These are phyloP conservation scores for Millerago galiae DNA, from an alignment of 805 yeast genomes.

Conservation along the genomic window DNA sequence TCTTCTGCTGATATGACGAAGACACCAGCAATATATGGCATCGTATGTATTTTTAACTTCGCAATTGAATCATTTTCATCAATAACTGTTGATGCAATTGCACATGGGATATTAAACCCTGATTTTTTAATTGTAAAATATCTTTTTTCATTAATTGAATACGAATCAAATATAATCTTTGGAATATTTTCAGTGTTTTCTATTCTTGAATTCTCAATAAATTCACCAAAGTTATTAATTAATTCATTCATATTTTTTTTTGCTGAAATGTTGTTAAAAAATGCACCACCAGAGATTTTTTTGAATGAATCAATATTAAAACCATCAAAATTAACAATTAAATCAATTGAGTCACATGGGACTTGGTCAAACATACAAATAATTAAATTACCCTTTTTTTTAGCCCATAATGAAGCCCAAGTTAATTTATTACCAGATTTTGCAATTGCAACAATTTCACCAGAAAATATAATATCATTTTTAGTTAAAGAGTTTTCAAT, in stretches of 20 bases:
- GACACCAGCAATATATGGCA: slow-evolving; percentile 85
- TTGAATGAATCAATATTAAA: slow-evolving; percentile 16
- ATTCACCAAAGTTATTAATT: slow-evolving; percentile 23
- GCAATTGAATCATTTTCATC: slow-evolving; percentile 39
- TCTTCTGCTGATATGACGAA: slow-evolving; percentile 48
- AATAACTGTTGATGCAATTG: slow-evolving; percentile 55
- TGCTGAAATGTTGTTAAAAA: slow-evolving; percentile 12
- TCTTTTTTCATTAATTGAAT: slow-evolving; percentile 47
- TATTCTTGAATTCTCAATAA: slow-evolving; percentile 7
- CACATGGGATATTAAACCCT: slow-evolving; percentile 59
- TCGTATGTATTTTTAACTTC: slow-evolving; percentile 62
- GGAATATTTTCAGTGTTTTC: slow-evolving; percentile 16
- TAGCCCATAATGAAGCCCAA: slow-evolving; percentile 92
- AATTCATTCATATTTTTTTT: slow-evolving; percentile 18
- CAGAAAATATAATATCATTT: slow-evolving; percentile 58
- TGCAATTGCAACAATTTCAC: slow-evolving; percentile 77
- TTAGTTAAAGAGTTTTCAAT: slow-evolving; percentile 26
- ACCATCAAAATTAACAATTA: slow-evolving; percentile 31
- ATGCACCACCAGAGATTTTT: slow-evolving; percentile 19
- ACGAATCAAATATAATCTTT: slow-evolving; percentile 27
- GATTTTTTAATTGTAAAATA: slow-evolving; percentile 54
- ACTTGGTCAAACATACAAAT: slow-evolving; percentile 87
- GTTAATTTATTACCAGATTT: slow-evolving; percentile 61
- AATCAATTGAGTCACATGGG: slow-evolving; percentile 60
- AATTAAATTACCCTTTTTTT: slow-evolving; percentile 59